Evolutionary conservation across 768 basidiomycete genomes (phyloP), one percentile per base, ranked within the genome.

Genomic region (Boletus pseudopeckii): DNA sequence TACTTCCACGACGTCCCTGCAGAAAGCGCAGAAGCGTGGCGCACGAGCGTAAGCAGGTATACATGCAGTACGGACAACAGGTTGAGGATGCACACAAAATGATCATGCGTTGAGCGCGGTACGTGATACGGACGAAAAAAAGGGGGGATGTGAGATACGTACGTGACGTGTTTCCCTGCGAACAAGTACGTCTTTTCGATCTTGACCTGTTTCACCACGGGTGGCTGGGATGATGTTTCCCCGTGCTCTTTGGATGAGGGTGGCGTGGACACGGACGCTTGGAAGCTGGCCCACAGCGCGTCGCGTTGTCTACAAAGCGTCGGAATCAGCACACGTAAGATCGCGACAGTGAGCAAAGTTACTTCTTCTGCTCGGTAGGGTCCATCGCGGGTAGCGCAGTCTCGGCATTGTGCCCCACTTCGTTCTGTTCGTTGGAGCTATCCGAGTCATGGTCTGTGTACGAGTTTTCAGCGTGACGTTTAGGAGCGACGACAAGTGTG

Each of bases 91-190:
- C 15, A 17, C n/a, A n/a, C 43, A 9, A 28, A n/a, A 8, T 5
- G 17, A 0, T 5, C 26, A 28, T 38, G 18, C n/a, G 26, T 48
- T 9, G 37, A 38, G 47, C 26, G 26, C n/a, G 26, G n/a, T 20
- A 48, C 4, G 36, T 15, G 26, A 30, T 28, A 26, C n/a, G n/a
- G 44, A 39, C 61, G 47, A 43, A 28, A 14, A 17, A 13, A 13
- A 9, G 9, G 28, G 7, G 28, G 2, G 17, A 17, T 5, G 1
- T 14, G 5, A 33, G 33, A n/a, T 4, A 77, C 86, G 63, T 68
- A 92, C 92, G 77, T 72, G 43, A 86, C 75, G 32, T 85, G 80
- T 55, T 92, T 84, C 22, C 91, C 92, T 1, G 90, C 91, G 62
- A 88, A 94, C 33, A 80, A 67, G 67, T 84, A 88, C 34, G 75